Evolutionary conservation across 192 early-diverging fungal genomes (phyloP), one percentile per base, ranked within the genome.

Genomic region (Chytriomyces sp.): DNA sequence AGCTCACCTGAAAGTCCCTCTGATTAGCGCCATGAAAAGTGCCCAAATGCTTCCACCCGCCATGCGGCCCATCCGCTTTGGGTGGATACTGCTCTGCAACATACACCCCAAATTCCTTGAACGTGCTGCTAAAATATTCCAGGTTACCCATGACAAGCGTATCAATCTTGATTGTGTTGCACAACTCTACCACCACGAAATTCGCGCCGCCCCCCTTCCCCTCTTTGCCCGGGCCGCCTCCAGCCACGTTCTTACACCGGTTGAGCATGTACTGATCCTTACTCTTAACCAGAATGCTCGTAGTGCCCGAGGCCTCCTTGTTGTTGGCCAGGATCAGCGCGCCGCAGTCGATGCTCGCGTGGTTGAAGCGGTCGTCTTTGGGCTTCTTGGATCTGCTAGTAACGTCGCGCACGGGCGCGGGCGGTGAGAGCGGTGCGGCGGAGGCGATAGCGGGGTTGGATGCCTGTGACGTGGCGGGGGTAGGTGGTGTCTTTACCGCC

Each of bases 261-360:
- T 96, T 98, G 8, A 98, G 85, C 91, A 99, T 91, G 79, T 99
- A 99, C 55, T 88, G 83, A 82, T 99, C 98, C 74, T 97, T 98
- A 80, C 87, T 93, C 44, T 93, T 89, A 72, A 88, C 90, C 3
- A 99, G 77, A 49, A 99, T 94, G 0, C 93, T 81, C 2, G 86
- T 89, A 14, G 92, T 81, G 28, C 90, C 89, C 38, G 89, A 91
- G 0, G 98, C 94, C 58, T 92, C 96, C 22, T 84, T 88, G 80
- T 95, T 98, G 10, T 92, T 80, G 12, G 88, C 85, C 38, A 94
- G 84, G 3, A 98, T 89, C 22, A 92, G 87, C 6, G 96, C 94
- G 0, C 94, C 98, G 79, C 98, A 99, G 70, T 94, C 94, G 14
- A 88, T 87, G 0, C 93, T 95, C 3, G 98, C 98, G 72, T 92